Conservation (phyloP, 2,329 filamentous ascomycete genomes). For the Pyrenochaeta sp. region DNA sequence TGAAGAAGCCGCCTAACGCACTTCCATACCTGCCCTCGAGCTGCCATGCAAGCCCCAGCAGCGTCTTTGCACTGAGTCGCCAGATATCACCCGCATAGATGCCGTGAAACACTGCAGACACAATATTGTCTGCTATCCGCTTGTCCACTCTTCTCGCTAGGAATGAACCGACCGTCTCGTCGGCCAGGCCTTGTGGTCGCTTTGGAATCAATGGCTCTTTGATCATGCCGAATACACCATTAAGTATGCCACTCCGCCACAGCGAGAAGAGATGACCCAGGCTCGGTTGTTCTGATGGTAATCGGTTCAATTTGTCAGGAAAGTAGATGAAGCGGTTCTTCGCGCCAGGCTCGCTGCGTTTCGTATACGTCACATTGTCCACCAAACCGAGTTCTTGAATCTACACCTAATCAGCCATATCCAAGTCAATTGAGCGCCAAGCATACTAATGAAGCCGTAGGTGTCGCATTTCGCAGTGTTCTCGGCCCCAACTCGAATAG, state of each 20-base stretch:
- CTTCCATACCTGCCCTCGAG: conserved; percentile 57
- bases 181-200: conserved; percentile 54
- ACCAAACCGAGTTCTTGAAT: conserved; percentile 65
- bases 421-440: neutral
- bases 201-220: conserved; percentile 47
- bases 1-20: conserved; percentile 28
- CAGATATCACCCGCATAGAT: conserved; percentile 92
- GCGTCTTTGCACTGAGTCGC: conserved; percentile 75
- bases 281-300: conserved; percentile 29
- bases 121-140: conserved; percentile 72
- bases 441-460: conserved; percentile 75
- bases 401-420: conserved; percentile 50
- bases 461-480: conserved; percentile 74
- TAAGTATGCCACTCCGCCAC: conserved; percentile 66
- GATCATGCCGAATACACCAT: conserved; percentile 53
- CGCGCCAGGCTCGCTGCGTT: conserved; percentile 60
- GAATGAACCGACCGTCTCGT: conserved; percentile 78
- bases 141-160: conserved; percentile 64
- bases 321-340: conserved; percentile 85
- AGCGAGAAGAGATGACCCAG: conserved; percentile 42
- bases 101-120: conserved; percentile 81
- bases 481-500: conserved; percentile 86
- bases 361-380: conserved; percentile 65
- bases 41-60: conserved; percentile 62
- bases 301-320: conserved; percentile 76